phyloP scores from a whole-genome alignment of 2,329 filamentous ascomycete species.

The Pyrenophora graminea region DNA sequence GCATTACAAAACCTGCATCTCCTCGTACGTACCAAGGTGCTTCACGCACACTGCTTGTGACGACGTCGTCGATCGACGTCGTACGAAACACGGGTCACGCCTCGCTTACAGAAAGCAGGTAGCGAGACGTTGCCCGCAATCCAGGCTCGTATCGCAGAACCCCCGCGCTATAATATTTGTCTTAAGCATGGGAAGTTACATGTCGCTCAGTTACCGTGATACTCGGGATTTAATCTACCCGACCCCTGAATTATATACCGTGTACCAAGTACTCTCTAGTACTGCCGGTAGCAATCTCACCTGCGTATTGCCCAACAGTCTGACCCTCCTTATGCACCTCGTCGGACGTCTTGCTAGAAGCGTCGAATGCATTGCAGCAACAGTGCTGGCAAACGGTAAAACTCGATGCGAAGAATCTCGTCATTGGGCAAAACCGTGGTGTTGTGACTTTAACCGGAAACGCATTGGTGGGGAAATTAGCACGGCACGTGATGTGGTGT shows the following conservation, averaged over 20 bases:
- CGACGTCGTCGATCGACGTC: constrained; percentile 9
- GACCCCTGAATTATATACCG: constrained; percentile 3
- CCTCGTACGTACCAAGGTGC: not conserved
- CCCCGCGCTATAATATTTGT: constrained; percentile 18
- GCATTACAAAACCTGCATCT: not conserved
- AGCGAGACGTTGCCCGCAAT: constrained; percentile 12
- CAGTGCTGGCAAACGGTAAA: constrained; percentile 3
- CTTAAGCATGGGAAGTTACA: constrained; percentile 9
- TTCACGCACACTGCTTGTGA: no score
- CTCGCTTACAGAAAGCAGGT: constrained; percentile 22
- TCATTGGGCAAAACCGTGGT: constrained; percentile 5
- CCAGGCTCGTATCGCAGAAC: constrained; percentile 12
- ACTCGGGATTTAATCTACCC: constrained; percentile 1
- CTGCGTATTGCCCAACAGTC: not conserved
- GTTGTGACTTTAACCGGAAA: constrained; percentile 16
- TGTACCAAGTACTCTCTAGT: not conserved
- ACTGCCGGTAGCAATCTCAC: constrained; percentile 4
- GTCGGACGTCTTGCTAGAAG: constrained; percentile 2
- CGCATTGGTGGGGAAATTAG: constrained; percentile 21
- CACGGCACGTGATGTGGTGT: constrained; percentile 20
- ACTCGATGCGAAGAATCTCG: constrained; percentile 1
- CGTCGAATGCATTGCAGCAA: constrained; percentile 2
- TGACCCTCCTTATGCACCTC: constrained; percentile 8
- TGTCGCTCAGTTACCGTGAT: not conserved
- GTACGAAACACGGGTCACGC: constrained; percentile 12